Evolutionary conservation across 2,329 filamentous ascomycete species (phyloP), one percentile per base, ranked within the genome.

Genomic region (Apiospora phragmitis): DNA sequence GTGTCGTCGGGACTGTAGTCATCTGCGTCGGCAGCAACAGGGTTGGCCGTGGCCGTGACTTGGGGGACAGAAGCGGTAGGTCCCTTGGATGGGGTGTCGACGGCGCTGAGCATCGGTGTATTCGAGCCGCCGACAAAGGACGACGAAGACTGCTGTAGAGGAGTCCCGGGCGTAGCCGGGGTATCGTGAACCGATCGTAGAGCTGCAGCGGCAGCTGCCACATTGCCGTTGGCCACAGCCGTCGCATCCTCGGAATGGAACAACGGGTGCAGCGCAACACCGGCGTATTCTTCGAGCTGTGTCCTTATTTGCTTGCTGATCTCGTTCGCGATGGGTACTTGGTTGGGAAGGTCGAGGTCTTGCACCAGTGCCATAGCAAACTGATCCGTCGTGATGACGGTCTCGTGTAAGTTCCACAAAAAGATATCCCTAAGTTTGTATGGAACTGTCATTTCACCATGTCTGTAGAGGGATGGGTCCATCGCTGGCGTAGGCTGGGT

Each of bases 321-420:
- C 74, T 95, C 92, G 72, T 89, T 86, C 14, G 94, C 91, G 75
- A 94, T 88, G 18, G 85, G 82, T 21, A 87, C 86, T 68, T 92
- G 88, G 72, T 93, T 92, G 4, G 95, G 95, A 55, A 99, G 88
- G 79, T 99, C 96, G 55, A 99, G 87, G 79, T 99, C 96, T 74
- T 97, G 94, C 1, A 97, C 95, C 74, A 98, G 90, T 1, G 89
- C 91, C 76, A 93, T 89, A n/a, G 96, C 96, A 79, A 98, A 99
- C 78, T 97, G 93, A 78, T 99, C 96, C 0, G 96, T 97, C 0
- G 96, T 99, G 68, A 95, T 93, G 71, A 98, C 85, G 0, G 94
- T 93, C 83, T 99, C 96, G 82, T 98, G 95, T 18, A 99, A 87
- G 77, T 99, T 99, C 96, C 96, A 99, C 68, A 98, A 84, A 77